Evolutionary conservation across 176 grass and related monocot species (phyloP).

Genomic region (Oryza meyeriana): DNA sequence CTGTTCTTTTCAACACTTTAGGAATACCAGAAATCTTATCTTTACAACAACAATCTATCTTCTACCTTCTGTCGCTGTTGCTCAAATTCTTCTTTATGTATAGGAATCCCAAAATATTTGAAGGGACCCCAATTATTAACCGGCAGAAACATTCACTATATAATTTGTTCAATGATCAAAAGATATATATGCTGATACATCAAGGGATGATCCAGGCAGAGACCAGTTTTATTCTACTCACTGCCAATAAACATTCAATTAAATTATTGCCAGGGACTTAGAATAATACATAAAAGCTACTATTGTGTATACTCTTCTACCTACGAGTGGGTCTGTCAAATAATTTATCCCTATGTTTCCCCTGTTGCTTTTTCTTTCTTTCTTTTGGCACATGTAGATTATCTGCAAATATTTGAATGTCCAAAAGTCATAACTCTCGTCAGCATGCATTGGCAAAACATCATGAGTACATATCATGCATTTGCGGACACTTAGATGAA

Average conservation of each 20-base stretch:
- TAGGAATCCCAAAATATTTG: no score
- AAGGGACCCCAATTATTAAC: no score
- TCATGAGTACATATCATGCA: background rate
- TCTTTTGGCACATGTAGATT: background rate
- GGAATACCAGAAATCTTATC: background rate
- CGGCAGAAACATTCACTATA: background rate
- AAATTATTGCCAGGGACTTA: background rate
- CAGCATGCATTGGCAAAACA: background rate
- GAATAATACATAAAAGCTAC: background rate
- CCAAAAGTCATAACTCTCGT: background rate
- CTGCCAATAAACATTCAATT: background rate
- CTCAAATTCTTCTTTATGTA: background rate
- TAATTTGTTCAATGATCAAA: background rate
- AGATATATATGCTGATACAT: background rate
- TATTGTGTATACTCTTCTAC: background rate
- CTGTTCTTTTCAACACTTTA: background rate
- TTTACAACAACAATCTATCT: background rate
- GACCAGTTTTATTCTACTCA: background rate
- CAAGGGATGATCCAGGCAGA: background rate
- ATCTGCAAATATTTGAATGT: background rate
- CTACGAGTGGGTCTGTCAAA: background rate
- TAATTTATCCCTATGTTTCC: background rate
- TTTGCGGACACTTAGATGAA: background rate
- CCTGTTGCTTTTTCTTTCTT: background rate
- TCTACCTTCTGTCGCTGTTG: background rate